Conservation (phyloP, 495 filamentous ascomycete species). For the Filosporella fistucella region DNA sequence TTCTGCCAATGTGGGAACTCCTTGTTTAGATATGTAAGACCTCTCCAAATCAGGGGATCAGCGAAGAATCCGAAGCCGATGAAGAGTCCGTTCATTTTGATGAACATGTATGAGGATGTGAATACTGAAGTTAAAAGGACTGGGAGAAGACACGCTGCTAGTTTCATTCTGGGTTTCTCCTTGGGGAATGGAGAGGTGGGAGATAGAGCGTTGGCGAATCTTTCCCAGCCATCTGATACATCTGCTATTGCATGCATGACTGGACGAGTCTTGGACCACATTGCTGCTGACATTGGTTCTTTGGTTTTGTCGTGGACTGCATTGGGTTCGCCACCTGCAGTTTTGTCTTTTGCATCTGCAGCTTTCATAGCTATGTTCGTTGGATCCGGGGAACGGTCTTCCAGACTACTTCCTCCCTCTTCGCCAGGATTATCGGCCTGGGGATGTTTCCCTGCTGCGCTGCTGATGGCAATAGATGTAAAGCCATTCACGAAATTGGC, state of each 20-base stretch:
- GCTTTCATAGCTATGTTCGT: slow-evolving; percentile 48
- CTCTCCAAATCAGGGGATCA: slow-evolving; percentile 64
- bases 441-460: slow-evolving; percentile 65
- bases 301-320: slow-evolving; percentile 75
- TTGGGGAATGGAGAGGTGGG: slow-evolving; percentile 74
- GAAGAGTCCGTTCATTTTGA: slow-evolving; percentile 62
- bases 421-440: slow-evolving; percentile 36
- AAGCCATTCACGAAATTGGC: slow-evolving; percentile 76
- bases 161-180: slow-evolving; percentile 53
- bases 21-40: slow-evolving; percentile 55
- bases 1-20: slow-evolving; percentile 74
- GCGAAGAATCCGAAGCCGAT: slow-evolving; percentile 75
- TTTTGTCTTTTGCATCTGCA: slow-evolving; percentile 52
- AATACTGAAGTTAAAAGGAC: slow-evolving; percentile 55
- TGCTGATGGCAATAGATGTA: slow-evolving; percentile 67
- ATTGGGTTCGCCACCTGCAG: slow-evolving; percentile 40
- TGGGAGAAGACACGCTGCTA: slow-evolving; percentile 57
- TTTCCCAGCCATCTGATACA: slow-evolving; percentile 73
- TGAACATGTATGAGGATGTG: slow-evolving; percentile 66
- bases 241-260: slow-evolving; percentile 74
- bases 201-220: slow-evolving; percentile 74
- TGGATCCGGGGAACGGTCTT: slow-evolving; percentile 52
- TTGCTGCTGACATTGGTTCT: slow-evolving; percentile 72
- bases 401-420: slow-evolving; percentile 12
- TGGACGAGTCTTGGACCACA: slow-evolving; percentile 71